Percentiles rank a stretch among this genome's conserved stretches.
Evolutionary conservation across 1,284 basidiomycete species (phyloP).

Genomic region (Pterula multifida): DNA sequence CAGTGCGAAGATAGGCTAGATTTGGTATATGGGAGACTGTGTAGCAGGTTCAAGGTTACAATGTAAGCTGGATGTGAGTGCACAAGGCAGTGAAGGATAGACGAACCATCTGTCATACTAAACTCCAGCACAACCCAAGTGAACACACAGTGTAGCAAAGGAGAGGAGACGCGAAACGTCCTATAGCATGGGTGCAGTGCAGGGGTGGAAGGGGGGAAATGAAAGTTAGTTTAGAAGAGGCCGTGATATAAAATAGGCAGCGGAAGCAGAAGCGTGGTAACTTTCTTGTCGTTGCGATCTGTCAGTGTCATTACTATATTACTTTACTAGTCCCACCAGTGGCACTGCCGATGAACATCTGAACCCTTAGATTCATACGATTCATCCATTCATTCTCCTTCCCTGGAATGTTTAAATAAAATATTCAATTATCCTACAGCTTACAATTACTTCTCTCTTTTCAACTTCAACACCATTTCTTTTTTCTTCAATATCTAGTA

Average conservation of each 20-base stretch:
- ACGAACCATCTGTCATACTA: not conserved
- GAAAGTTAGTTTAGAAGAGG: not conserved
- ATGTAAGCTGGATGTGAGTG: not conserved
- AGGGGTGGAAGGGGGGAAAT: not conserved
- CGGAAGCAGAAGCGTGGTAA: not conserved
- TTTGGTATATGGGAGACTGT: slow-evolving; percentile 1
- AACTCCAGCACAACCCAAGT: not conserved
- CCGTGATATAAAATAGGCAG: not conserved
- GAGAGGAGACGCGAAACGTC: not conserved
- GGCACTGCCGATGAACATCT: too few relatives aligned
- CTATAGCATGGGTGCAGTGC: not conserved
- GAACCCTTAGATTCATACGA: too few relatives aligned
- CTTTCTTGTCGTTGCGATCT: not conserved
- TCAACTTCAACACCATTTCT: too few relatives aligned
- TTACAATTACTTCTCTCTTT: too few relatives aligned
- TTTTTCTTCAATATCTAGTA: too few relatives aligned
- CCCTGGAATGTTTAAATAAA: too few relatives aligned
- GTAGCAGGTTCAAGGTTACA: not conserved
- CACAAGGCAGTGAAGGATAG: not conserved
- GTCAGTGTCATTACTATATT: not conserved
- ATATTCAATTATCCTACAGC: too few relatives aligned
- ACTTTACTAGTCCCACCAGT: too few relatives aligned
- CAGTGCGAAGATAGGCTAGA: slow-evolving; percentile 13
- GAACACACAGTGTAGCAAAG: not conserved
- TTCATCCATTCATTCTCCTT: too few relatives aligned